Base-by-base conservation (phyloP, 371 early-diverging fungal species). In the Rhizomucor pusillus region DNA sequence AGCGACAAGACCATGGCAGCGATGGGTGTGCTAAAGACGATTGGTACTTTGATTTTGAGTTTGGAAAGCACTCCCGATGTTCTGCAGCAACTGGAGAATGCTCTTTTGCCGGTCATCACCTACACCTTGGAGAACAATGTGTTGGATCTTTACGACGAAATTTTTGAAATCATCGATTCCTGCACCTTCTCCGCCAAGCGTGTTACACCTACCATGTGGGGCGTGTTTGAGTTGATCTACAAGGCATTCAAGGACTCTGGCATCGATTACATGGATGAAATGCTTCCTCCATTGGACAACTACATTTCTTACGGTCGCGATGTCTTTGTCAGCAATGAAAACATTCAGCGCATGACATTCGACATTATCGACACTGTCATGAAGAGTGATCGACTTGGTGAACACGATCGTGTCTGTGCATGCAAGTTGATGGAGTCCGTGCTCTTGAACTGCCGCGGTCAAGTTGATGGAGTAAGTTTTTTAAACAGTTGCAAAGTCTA, bases 1-100 rank as follows among this genome's bases (percentile, higher is more conserved):
- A 81, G 82, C 52, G 93, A 94, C 59, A 94, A 94, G 71, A 89
- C 87, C 1, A 83, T 89, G 84, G 89, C 94, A 0, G 93, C 95
- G 11, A 84, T 90, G 78, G 94, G 96, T 46, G 85, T 95, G 3
- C 73, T 96, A 18, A 92, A 92, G 65, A 94, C 95, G n/a, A 84
- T 97, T 39, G 81, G 83, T 43, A 90, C 92, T 1, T 65, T 97
- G 50, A 81, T 95, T 18, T 54, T 87, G 37, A 85, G 86, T 55
- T 60, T 89, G 41, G 88, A 89, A 56, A 77, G 75, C 52, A 77
- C 89, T 0, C 86, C 86, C 3, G 89, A 89, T 40, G 60, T 75
- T 11, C 56, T 78, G 14, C 69, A 69, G 43, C 82, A 82, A 60
- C 78, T 95, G 37, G 93, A 96, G 67, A 66, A 77, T 46, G 78